Base-by-base conservation (phyloP, 192 early-diverging fungal genomes). In the Tieghemiomyces parasiticus region DNA sequence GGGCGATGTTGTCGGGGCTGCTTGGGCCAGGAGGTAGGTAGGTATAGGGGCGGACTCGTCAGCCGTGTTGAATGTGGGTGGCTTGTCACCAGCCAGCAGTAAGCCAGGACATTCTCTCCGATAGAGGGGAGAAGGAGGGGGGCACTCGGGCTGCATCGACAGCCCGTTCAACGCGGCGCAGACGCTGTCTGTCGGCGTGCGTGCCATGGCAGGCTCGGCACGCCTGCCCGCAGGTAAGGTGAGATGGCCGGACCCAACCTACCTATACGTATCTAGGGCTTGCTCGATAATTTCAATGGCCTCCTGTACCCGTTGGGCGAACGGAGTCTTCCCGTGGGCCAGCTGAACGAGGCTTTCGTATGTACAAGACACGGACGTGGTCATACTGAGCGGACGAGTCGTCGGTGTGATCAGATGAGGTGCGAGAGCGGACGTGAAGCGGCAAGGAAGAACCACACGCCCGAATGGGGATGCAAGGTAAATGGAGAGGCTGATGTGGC, bases 1-100 rank as follows among this genome's bases (percentile, higher is more conserved):
- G 70, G 4, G 85, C 80, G 19, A 94, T 51, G 6, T 73, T 71
- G 0, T 78, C 67, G 22, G 72, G 64, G 42, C 89, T 91, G 74
- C 20, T 29, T 3, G 35, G 3, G 25, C 24, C 29, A 50, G 52
- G 3, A 46, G 20, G 42, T 1, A 44, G 14, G 4, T 35, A 19
- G 25, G 34, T 29, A 42, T 35, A 52, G 2, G 2, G 16, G 6
- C 24, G 22, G 26, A 52, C 0, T 25, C 14, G 14, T 2, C 26
- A 2, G 24, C 50, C 24, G 24, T 52, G 26, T 13, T 1, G 24
- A 25, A 25, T 29, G 2, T 24, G 8, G 24, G 14, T 13, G 50
- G 50, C 16, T 2, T 24, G 24, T 14, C 13, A 1, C 4, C 26
- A 61, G 20, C 29, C 30, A 29, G 32, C 26, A 32, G 2, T 24